phyloP scores from a whole-genome alignment of 306 rosid genomes.

The Herpetospermum pedunculosum region DNA sequence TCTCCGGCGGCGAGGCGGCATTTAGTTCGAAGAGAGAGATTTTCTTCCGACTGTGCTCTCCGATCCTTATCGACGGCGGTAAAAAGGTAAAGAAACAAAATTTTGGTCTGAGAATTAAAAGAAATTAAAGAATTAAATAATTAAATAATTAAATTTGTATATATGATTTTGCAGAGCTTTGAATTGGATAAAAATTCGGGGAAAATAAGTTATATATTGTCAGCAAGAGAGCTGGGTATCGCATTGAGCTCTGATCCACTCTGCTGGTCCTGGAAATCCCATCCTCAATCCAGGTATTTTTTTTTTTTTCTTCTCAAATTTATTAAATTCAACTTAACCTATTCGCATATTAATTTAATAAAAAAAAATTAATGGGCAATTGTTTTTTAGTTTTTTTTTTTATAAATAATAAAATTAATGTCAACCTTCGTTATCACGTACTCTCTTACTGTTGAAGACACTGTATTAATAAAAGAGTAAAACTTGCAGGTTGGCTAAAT shows the following conservation, averaged over 20 bases:
- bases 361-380: no score
- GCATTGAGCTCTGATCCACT: conserved; percentile 34
- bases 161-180: conserved; percentile 24
- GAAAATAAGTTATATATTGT: conserved; percentile 27
- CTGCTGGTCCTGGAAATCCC: conserved; percentile 42
- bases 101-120: not conserved
- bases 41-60: conserved; percentile 25
- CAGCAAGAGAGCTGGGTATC: conserved; percentile 42
- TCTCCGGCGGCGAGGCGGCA: conserved; percentile 1
- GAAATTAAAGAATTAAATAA: not conserved
- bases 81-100: conserved; percentile 21
- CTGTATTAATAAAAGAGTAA: no score
- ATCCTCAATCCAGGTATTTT: conserved; percentile 36
- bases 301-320: no score
- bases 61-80: conserved; percentile 37
- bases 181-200: conserved; percentile 33
- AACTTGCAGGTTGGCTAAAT: no score
- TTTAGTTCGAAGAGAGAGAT: conserved; percentile 36
- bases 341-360: no score
- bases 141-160: not conserved
- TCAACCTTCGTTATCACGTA: no score
- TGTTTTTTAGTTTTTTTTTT: no score
- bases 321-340: no score
- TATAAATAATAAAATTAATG: no score
- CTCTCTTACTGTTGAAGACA: no score